Conservation (phyloP, 2,329 filamentous ascomycete genomes). For the Pseudogymnoascus sp. region DNA sequence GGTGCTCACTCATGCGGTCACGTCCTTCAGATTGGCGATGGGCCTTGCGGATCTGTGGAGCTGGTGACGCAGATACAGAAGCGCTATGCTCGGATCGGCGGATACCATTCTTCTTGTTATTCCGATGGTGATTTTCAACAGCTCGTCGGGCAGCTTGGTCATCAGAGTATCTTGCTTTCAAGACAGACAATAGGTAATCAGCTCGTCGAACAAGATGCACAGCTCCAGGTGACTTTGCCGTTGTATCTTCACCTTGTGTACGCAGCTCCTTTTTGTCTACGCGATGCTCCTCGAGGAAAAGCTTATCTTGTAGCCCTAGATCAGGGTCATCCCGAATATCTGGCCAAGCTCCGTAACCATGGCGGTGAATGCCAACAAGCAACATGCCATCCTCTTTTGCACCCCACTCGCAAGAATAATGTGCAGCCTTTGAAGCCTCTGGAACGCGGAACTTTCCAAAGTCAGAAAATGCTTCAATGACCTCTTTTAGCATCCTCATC, state of each 20-base stretch:
- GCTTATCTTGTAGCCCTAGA: conserved; percentile 77
- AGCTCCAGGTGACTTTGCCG: conserved; percentile 86
- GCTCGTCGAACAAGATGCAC: conserved; percentile 92
- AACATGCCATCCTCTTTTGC: conserved; percentile 95
- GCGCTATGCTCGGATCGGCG: conserved; percentile 51
- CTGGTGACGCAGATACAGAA: conserved; percentile 65
- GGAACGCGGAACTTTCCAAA: conserved; percentile 75
- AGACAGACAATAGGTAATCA: conserved; percentile 90
- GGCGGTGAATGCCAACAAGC: conserved; percentile 81
- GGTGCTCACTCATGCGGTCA: conserved; percentile 42
- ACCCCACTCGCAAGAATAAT: conserved; percentile 89
- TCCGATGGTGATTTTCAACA: conserved; percentile 88
- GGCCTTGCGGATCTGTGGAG: conserved; percentile 45
- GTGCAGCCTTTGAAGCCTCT: conserved; percentile 85
- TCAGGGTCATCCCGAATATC: conserved; percentile 89
- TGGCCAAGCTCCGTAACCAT: conserved; percentile 93
- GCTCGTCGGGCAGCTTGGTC: conserved; percentile 69
- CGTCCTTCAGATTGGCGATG: conserved; percentile 33
- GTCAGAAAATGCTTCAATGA: conserved; percentile 59
- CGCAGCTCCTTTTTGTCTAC: conserved; percentile 96
- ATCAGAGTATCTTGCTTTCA: conserved; percentile 75
- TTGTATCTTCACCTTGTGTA: conserved; percentile 60
- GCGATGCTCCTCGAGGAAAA: conserved; percentile 96
- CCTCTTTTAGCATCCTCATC: conserved; percentile 72
- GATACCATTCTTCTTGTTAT: conserved; percentile 74